Evolutionary conservation across 495 filamentous ascomycete species (phyloP).

Genomic region (Letharia lupina): DNA sequence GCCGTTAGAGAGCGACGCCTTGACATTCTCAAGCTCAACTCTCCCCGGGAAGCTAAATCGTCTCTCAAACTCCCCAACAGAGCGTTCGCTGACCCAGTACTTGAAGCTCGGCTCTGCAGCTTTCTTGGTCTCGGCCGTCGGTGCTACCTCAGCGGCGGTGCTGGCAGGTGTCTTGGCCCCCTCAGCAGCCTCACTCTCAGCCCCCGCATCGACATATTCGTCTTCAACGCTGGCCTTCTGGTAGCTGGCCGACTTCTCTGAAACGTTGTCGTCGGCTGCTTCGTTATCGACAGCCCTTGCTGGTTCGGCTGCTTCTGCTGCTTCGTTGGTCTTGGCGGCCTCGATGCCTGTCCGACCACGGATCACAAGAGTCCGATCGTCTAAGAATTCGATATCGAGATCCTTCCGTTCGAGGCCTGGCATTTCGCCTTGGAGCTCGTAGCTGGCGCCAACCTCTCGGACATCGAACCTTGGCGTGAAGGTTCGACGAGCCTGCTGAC

Average conservation of each 20-base stretch:
- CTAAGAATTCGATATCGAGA: constrained; percentile 76
- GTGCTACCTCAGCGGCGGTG: constrained; percentile 18
- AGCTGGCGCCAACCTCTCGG: constrained; percentile 54
- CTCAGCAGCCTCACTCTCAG: constrained; percentile 28
- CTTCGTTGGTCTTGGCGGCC: constrained; percentile 31
- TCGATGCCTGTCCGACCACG: constrained; percentile 57
- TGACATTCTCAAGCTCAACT: constrained; percentile 70
- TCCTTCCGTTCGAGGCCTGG: constrained; percentile 74
- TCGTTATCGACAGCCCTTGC: constrained; percentile 16
- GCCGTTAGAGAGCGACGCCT: constrained; percentile 66
- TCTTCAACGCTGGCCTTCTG: constrained; percentile 61
- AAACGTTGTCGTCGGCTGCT: constrained; percentile 30
- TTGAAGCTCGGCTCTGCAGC: constrained; percentile 37
- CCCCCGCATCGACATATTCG: constrained; percentile 37
- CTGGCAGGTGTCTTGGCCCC: constrained; percentile 25
- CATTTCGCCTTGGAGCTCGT: constrained; percentile 81
- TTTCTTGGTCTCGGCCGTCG: not conserved
- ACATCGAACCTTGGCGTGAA: constrained; percentile 79
- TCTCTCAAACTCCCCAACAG: constrained; percentile 69
- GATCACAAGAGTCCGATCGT: constrained; percentile 66
- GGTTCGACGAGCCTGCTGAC: constrained; percentile 25
- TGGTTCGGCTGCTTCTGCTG: constrained; percentile 29
- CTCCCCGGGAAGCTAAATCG: constrained; percentile 66
- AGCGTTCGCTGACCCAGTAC: constrained; percentile 79
- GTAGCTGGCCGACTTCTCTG: constrained; percentile 23